Conservation (phyloP, 352 stramenopile genomes). For the Globisporangium nodosum region DNA sequence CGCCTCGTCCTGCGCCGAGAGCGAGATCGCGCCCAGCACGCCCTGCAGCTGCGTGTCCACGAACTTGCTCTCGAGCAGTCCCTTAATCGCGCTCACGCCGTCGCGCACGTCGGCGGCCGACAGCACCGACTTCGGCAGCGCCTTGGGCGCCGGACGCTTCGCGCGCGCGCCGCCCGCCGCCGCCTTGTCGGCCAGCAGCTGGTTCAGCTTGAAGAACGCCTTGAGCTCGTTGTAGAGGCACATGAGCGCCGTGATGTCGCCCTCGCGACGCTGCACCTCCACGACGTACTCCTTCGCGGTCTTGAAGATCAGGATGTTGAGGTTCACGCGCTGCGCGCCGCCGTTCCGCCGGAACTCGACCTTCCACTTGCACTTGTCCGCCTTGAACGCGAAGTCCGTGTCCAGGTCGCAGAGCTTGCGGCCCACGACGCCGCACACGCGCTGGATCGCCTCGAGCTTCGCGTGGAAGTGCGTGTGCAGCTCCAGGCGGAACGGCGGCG, state of each 20-base stretch:
- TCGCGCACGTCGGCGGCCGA: constrained; percentile 45
- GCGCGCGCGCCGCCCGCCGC: constrained; percentile 28
- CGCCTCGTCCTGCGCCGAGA: constrained; percentile 52
- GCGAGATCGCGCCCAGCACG: constrained; percentile 72
- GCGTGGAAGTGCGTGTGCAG: constrained; percentile 86
- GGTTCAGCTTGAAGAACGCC: constrained; percentile 65
- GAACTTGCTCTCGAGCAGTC: constrained; percentile 73
- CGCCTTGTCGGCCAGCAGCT: constrained; percentile 62
- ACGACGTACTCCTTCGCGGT: constrained; percentile 66
- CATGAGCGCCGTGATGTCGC: constrained; percentile 81
- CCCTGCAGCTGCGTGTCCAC: constrained; percentile 77
- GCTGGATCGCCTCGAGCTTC: constrained; percentile 71
- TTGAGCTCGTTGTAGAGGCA: constrained; percentile 74
- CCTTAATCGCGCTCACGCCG: constrained; percentile 55
- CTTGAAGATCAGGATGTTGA: constrained; percentile 82
- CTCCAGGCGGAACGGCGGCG: constrained; percentile 75
- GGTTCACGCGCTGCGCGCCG: constrained; percentile 50
- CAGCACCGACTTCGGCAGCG: constrained; percentile 40
- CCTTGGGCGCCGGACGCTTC: constrained; percentile 68
- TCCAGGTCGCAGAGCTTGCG: constrained; percentile 82
- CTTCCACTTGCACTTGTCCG: constrained; percentile 88
- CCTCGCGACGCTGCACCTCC: constrained; percentile 70
- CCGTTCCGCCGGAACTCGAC: constrained; percentile 60
- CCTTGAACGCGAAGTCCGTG: constrained; percentile 83
- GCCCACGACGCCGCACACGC: constrained; percentile 67